Conservation (phyloP, 2,329 filamentous ascomycete genomes). For the Colletotrichum limetticola region DNA sequence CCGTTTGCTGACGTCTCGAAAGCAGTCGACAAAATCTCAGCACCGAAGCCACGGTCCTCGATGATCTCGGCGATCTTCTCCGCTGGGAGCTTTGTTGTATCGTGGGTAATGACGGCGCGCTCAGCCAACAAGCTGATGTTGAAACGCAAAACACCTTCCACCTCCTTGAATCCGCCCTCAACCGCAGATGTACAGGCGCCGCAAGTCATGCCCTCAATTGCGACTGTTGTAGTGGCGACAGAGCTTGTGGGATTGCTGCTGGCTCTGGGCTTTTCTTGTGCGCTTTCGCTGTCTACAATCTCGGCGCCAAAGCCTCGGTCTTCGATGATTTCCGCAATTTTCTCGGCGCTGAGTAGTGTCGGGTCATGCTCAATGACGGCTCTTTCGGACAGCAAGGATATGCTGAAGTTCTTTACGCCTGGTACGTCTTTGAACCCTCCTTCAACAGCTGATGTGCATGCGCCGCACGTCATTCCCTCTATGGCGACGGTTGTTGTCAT, state of each 20-base stretch:
- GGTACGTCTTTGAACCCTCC: slow-evolving; percentile 79
- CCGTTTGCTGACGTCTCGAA: slow-evolving; percentile 57
- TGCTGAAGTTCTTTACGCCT: slow-evolving; percentile 80
- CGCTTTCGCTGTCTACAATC: slow-evolving; percentile 68
- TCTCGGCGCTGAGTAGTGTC: slow-evolving; percentile 58
- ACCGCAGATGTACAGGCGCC: slow-evolving; percentile 95
- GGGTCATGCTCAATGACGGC: slow-evolving; percentile 87
- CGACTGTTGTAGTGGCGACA: slow-evolving; percentile 81
- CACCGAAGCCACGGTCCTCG: slow-evolving; percentile 91
- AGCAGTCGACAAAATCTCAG: slow-evolving; percentile 81
- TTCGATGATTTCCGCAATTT: slow-evolving; percentile 70
- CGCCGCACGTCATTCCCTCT: slow-evolving; percentile 91
- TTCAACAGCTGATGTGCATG: slow-evolving; percentile 88
- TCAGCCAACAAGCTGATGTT: slow-evolving; percentile 96
- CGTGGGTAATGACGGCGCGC: slow-evolving; percentile 87
- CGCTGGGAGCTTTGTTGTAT: slow-evolving; percentile 75
- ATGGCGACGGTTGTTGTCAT: slow-evolving; percentile 82
- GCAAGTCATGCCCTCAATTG: slow-evolving; percentile 97
- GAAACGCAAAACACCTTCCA: slow-evolving; percentile 86
- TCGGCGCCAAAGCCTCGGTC: slow-evolving; percentile 84
- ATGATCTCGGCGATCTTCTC: slow-evolving; percentile 85
- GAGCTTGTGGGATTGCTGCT: slow-evolving; percentile 49
- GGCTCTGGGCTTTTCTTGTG: slow-evolving; percentile 44
- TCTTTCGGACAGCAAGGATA: slow-evolving; percentile 85
- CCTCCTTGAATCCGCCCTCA: slow-evolving; percentile 80